Percentiles rank a stretch among this genome's conserved stretches.
phyloP scores from a whole-genome alignment of 768 basidiomycete species.

The Boletus pseudo-olivaceus region DNA sequence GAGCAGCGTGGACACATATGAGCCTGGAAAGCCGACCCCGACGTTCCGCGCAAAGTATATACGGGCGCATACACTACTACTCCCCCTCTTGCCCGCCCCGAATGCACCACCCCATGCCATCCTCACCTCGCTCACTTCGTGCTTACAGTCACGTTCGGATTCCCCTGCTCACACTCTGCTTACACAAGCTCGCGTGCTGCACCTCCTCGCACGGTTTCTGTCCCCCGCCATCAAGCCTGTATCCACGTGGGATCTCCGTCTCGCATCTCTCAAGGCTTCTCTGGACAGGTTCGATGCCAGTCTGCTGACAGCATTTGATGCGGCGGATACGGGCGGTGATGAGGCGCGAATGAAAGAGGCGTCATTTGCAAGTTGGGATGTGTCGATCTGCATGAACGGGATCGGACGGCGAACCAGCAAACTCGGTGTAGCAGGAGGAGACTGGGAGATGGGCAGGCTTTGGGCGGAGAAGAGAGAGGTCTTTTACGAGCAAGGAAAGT shows the following conservation, averaged over 20 bases:
- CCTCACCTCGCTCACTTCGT: conserved; percentile 48
- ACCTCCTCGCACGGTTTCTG: conserved; percentile 71
- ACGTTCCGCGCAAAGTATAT: conserved; percentile 57
- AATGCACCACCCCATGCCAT: conserved; percentile 63
- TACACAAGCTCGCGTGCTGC: conserved; percentile 64
- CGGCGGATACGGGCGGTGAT: conserved; percentile 70
- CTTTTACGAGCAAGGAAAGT: conserved; percentile 80
- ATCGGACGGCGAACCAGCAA: conserved; percentile 15
- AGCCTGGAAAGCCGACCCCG: conserved; percentile 22
- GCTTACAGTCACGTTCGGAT: conserved; percentile 36
- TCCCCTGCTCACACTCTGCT: conserved; percentile 40
- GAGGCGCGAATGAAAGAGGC: conserved; percentile 78
- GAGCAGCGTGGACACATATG: conserved; percentile 15
- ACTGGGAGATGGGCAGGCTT: conserved; percentile 92
- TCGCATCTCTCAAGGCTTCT: conserved; percentile 65
- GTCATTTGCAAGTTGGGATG: conserved; percentile 82
- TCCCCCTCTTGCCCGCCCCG: conserved; percentile 54
- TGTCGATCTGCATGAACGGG: conserved; percentile 52
- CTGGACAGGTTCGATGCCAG: conserved; percentile 87
- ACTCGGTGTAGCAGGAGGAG: conserved; percentile 21
- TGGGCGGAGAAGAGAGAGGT: conserved; percentile 96
- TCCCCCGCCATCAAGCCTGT: conserved; percentile 70
- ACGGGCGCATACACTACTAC: conserved; percentile 62
- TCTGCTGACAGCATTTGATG: conserved; percentile 84
- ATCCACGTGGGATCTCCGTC: conserved; percentile 58